Base-by-base conservation (phyloP, 257 asterid genomes). In the Perilla frutescens region DNA sequence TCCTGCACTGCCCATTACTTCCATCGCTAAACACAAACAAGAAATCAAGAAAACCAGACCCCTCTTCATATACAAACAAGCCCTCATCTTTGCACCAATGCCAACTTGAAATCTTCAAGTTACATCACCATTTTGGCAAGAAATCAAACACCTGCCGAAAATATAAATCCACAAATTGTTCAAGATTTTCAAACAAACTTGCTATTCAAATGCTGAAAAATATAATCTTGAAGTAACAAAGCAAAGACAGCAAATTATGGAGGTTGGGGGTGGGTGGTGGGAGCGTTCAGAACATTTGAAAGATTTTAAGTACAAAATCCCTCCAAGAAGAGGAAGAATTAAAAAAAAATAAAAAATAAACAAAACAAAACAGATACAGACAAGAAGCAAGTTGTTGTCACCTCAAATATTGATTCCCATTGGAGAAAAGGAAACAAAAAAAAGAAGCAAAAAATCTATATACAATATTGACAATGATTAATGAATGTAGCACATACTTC, bases 1-100 rank as follows among this genome's bases (percentile, higher is more conserved):
- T 70, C 82, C 76, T 66, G 58, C 36, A 47, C 62, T 50, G 67
- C 83, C 84, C 72, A 15, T 15, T 29, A 43, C 88, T 68, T 71
- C 79, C 80, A 81, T 31, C 37, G 87, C 75, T 62, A 84, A 56
- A 81, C 84, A 80, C 62, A 81, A 6, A 75, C 79, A 81, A 58
- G 71, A 75, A 74, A 76, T 8, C 79, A 81, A 77, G 59, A 83
- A 65, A 4, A 77, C 66, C 69, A 85, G 26, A 39, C 53, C 77
- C 77, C 79, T 78, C 67, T 58, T 81, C 64, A 20, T 48, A 26
- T 13, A 62, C 9, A 66, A 34, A 57, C 54, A 36, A 6, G 60
- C 70, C 49, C 70, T 77, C 91, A 84, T 81, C 44, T 71, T 73
- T 37, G 39, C 31, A 62, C 64, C 50, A 54, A 37, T 32, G 39